These are phyloP conservation scores for Casuarina equisetifolia DNA, from an alignment of 306 rosid species.

Conservation along the genomic window DNA sequence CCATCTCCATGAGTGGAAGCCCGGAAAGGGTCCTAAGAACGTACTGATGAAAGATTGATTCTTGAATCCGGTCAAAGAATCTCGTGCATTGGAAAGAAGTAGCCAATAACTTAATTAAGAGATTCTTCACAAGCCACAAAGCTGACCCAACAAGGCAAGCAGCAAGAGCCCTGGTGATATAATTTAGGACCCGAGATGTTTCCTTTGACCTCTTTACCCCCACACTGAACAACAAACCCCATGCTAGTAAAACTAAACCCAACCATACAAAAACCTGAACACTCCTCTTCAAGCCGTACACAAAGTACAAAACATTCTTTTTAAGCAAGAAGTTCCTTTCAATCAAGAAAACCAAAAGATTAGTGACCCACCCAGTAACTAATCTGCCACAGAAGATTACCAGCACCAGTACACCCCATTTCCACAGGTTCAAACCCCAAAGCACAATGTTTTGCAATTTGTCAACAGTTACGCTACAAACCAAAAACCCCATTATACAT, in stretches of 20 bases:
- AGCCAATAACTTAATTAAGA: constrained; percentile 65
- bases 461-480: constrained; percentile 42
- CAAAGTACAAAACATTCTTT: constrained; percentile 82
- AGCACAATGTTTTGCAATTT: constrained; percentile 27
- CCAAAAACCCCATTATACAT: constrained; percentile 41
- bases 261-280: constrained; percentile 74
- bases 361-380: constrained; percentile 65
- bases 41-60: constrained; percentile 78
- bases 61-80: constrained; percentile 88
- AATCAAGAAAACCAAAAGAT: constrained; percentile 57
- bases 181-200: constrained; percentile 39
- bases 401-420: constrained; percentile 62
- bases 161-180: constrained; percentile 62
- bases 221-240: constrained; percentile 55
- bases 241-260: constrained; percentile 63
- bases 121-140: constrained; percentile 61
- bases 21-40: constrained; percentile 71
- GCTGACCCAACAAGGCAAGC: constrained; percentile 63
- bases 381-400: constrained; percentile 70
- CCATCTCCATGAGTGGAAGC: constrained; percentile 70
- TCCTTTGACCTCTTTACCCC: constrained; percentile 44
- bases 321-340: constrained; percentile 70
- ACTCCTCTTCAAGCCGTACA: constrained; percentile 69
- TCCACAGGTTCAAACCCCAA: constrained; percentile 72
- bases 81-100: constrained; percentile 67